These are phyloP conservation scores for Cylindrotheca fusiformis DNA, from an alignment of 108 stramenopile species.

Conservation along the genomic window DNA sequence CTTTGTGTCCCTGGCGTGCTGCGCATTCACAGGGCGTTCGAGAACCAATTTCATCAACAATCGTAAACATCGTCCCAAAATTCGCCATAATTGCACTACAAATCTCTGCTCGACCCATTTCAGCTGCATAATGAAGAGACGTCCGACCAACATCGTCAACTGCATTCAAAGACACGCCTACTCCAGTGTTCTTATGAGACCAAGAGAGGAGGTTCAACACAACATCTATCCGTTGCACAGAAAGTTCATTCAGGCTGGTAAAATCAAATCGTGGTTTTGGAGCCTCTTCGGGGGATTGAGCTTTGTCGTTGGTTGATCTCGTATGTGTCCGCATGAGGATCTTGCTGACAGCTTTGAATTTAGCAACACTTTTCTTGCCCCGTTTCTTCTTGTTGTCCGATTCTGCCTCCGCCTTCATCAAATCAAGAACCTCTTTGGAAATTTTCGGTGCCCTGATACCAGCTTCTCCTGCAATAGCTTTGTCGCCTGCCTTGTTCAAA, in stretches of 20 bases:
- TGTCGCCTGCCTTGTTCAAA: neutral
- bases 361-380: neutral
- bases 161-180: conserved; percentile 46
- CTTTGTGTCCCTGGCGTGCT: conserved; percentile 23
- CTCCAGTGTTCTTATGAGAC: conserved; percentile 33
- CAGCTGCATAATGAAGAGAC: conserved; percentile 55
- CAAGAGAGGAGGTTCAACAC: conserved; percentile 34
- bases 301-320: neutral
- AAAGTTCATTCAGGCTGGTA: conserved; percentile 4
- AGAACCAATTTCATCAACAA: conserved; percentile 43
- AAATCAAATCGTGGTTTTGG: neutral
- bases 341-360: conserved; percentile 13
- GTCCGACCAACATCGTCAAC: conserved; percentile 44
- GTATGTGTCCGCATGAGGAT: conserved; percentile 2
- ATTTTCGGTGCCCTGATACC: conserved; percentile 7
- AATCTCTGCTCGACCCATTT: conserved; percentile 44
- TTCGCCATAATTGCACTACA: conserved; percentile 34
- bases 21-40: conserved; percentile 47
- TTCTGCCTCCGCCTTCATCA: conserved; percentile 7
- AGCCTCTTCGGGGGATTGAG: too few species aligned
- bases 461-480: neutral
- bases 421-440: neutral
- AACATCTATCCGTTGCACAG: conserved; percentile 29
- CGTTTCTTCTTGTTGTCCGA: neutral
- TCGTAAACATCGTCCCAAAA: conserved; percentile 49